Conservation (phyloP, 768 basidiomycete species). For the Guyanaporus albipodus region DNA sequence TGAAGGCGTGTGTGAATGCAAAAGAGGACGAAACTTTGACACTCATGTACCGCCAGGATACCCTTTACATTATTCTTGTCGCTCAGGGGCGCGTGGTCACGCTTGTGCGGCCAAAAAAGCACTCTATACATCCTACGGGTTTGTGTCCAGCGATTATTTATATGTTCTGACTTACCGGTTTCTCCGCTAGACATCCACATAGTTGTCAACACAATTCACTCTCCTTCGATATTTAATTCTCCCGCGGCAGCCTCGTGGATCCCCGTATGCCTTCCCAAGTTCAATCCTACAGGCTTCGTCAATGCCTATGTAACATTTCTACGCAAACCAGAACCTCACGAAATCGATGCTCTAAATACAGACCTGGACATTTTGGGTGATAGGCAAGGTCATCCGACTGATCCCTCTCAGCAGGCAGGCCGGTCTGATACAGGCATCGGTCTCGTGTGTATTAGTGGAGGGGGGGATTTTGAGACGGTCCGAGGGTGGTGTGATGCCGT, state of each 20-base stretch:
- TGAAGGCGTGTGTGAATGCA: slow-evolving; percentile 52
- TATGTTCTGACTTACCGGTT: not conserved
- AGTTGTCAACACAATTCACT: slow-evolving; percentile 84
- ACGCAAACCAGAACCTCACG: slow-evolving; percentile 35
- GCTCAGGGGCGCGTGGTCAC: slow-evolving; percentile 77
- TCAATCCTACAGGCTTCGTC: slow-evolving; percentile 83
- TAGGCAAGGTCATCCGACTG: not conserved
- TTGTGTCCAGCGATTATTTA: slow-evolving; percentile 14
- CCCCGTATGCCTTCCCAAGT: slow-evolving; percentile 93
- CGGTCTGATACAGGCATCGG: slow-evolving; percentile 43
- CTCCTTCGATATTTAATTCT: slow-evolving; percentile 73
- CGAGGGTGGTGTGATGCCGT: slow-evolving; percentile 71
- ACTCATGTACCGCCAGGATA: slow-evolving; percentile 50
- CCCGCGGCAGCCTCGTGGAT: slow-evolving; percentile 88
- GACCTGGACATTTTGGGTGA: not conserved
- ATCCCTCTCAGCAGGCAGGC: slow-evolving; percentile 11
- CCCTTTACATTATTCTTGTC: slow-evolving; percentile 88
- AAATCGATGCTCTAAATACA: not conserved
- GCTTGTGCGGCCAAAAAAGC: slow-evolving; percentile 84
- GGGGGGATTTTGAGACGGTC: slow-evolving; percentile 82
- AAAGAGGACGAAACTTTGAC: not conserved
- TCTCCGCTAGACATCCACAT: slow-evolving; percentile 70
- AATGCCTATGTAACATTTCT: slow-evolving; percentile 85
- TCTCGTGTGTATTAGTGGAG: slow-evolving; percentile 76
- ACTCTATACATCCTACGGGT: slow-evolving; percentile 94